Conservation (phyloP, 2,329 filamentous ascomycete genomes). For the Trichoderma simmonsii region DNA sequence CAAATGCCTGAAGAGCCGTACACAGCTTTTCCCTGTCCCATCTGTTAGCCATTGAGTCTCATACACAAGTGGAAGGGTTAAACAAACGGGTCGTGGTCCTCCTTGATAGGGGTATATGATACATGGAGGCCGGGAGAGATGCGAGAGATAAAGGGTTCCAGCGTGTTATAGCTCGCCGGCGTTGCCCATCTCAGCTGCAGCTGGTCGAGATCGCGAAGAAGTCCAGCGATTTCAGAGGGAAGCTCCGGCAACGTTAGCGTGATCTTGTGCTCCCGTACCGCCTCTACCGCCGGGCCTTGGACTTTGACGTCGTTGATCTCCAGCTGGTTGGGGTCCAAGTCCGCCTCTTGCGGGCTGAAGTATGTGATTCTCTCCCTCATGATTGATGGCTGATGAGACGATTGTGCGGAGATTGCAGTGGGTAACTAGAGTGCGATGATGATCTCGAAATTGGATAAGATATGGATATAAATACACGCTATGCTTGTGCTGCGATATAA, state of each 20-base stretch:
- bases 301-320: conserved; percentile 55
- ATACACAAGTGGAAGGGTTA: neutral
- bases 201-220: conserved; percentile 64
- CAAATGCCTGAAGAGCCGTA: conserved; percentile 57
- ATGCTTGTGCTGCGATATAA: neutral
- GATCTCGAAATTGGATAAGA: neutral
- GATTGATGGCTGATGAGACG: conserved; percentile 24
- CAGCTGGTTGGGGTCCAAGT: conserved; percentile 63
- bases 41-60: neutral
- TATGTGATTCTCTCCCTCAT: conserved; percentile 84
- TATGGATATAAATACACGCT: neutral
- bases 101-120: conserved; percentile 60
- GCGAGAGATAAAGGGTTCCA: conserved; percentile 71
- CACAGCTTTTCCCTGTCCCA: conserved; percentile 51
- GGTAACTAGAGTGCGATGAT: too few relatives aligned
- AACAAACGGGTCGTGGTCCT: conserved; percentile 15
- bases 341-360: conserved; percentile 61
- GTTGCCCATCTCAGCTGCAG: conserved; percentile 80
- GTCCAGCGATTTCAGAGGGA: conserved; percentile 59
- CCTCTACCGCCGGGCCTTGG: conserved; percentile 54
- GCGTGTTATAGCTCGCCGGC: conserved; percentile 51
- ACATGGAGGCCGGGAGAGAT: conserved; percentile 79
- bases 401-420: neutral
- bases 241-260: conserved; percentile 74
- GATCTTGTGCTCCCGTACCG: conserved; percentile 74